A percentile compares a stretch with the other conserved stretches of the same genome.
These are phyloP conservation scores for Podospora anserina DNA, from an alignment of 495 filamentous ascomycete species.

Conservation along the genomic window DNA sequence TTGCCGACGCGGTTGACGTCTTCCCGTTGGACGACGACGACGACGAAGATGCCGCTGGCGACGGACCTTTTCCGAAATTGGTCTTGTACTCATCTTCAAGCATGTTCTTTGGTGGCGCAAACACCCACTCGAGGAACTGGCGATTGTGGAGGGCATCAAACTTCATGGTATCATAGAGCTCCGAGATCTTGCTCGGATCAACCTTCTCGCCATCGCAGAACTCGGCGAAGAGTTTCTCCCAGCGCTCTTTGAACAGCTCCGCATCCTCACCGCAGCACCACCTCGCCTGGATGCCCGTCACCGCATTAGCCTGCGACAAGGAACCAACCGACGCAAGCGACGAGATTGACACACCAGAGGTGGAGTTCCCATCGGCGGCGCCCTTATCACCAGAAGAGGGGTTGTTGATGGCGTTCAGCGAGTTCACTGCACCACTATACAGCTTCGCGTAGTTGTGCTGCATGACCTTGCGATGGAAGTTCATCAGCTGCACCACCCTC, in stretches of 20 bases:
- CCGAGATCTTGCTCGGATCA: constrained; percentile 95
- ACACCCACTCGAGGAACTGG: constrained; percentile 96
- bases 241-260: constrained; percentile 89
- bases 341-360: constrained; percentile 19
- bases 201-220: constrained; percentile 97
- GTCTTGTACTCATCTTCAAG: constrained; percentile 59
- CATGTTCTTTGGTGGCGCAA: constrained; percentile 73
- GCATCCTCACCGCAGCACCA: constrained; percentile 98
- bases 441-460: constrained; percentile 82
- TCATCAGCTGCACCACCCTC: constrained; percentile 94
- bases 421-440: constrained; percentile 58
- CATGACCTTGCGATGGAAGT: constrained; percentile 93
- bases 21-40: background rate
- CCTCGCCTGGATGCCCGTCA: constrained; percentile 71
- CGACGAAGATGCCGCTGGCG: background rate
- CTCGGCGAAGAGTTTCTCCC: constrained; percentile 97
- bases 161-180: constrained; percentile 98
- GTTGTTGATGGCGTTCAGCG: constrained; percentile 54
- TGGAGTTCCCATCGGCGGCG: constrained; percentile 24
- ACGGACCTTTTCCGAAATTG: constrained; percentile 22
- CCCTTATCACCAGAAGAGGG: constrained; percentile 36
- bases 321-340: constrained; percentile 43
- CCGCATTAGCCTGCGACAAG: constrained; percentile 56
- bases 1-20: background rate
- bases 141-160: constrained; percentile 97